Evolutionary conservation across 1,284 basidiomycete species (phyloP).

Genomic region (Ganoderma meredithae): DNA sequence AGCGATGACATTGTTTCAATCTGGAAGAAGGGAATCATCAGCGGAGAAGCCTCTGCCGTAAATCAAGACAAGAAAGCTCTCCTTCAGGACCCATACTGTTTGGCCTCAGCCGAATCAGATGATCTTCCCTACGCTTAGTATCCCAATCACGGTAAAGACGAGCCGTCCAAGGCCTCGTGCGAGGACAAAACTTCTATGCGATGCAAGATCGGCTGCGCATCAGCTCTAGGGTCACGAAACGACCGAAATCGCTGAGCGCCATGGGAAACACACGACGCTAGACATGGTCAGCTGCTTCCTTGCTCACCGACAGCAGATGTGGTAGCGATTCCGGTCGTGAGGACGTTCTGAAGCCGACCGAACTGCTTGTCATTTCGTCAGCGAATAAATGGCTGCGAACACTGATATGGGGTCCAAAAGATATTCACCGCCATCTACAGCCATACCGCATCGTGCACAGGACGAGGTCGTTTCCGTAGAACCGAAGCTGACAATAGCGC

Average conservation of each 20-base stretch:
- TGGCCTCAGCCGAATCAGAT: neutral
- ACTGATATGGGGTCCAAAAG: neutral
- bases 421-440: neutral
- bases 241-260: neutral
- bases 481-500: neutral
- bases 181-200: neutral
- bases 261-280: neutral
- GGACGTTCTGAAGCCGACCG: neutral
- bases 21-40: slow-evolving; percentile 4
- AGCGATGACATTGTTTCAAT: neutral
- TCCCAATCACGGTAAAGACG: neutral
- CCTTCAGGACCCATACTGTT: neutral
- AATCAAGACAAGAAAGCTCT: neutral
- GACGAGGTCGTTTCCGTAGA: neutral
- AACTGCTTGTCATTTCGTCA: neutral
- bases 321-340: neutral
- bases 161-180: neutral
- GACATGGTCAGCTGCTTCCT: neutral
- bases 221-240: neutral
- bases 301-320: neutral
- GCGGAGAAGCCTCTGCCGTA: neutral
- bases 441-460: neutral
- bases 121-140: neutral
- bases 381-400: neutral
- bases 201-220: neutral